Evolutionary conservation across 73 alveolate genomes (phyloP), one percentile per base, ranked within the genome.

Genomic region (Tetrahymena borealis): DNA sequence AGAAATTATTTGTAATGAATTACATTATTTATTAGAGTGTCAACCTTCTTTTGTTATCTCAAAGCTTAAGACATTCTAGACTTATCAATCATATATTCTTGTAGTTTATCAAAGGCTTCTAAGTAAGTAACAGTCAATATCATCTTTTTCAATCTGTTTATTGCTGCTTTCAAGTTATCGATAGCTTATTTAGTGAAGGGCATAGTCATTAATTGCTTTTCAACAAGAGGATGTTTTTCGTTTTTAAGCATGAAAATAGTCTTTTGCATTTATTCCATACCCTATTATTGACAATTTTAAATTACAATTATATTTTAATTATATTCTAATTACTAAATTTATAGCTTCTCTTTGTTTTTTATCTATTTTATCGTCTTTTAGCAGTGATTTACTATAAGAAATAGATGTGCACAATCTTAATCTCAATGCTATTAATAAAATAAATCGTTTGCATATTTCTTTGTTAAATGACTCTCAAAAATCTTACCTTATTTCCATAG

Each of bases 161-260:
- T 35, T 11, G 85, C 90, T 4, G 92, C 77, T 92, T 92, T 78
- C 2, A 92, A 31, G 10, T 78, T 38, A 38, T 92, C 90, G 2
- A 92, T 90, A 3, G 95, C 90, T 28, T 78, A 78, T 79, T 92
- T 92, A 20, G 95, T 92, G 28, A 92, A 92, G 15, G 95, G 95
- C 43, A 92, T 78, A 24, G 77, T 35, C 37, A 42, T 42, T 92
- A 92, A 92, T 33, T 92, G 78, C 20, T 92, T 92, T 92, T 92
- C 95, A 33, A 78, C 90, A 24, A 91, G 95, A 8, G 90, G 60
- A 20, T 77, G 42, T 9, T 60, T 60, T 60, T 60, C 85, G 35
- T 60, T 60, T 60, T 60, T 60, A 32, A 60, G 28, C 85, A 60
- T 60, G 28, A 60, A 60, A 15, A 60, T 60, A 7, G 85, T 60